Evolutionary conservation across 75 land plant species (phyloP), one percentile per base, ranked within the genome.

Genomic region (Chamaecyparis obtusa): DNA sequence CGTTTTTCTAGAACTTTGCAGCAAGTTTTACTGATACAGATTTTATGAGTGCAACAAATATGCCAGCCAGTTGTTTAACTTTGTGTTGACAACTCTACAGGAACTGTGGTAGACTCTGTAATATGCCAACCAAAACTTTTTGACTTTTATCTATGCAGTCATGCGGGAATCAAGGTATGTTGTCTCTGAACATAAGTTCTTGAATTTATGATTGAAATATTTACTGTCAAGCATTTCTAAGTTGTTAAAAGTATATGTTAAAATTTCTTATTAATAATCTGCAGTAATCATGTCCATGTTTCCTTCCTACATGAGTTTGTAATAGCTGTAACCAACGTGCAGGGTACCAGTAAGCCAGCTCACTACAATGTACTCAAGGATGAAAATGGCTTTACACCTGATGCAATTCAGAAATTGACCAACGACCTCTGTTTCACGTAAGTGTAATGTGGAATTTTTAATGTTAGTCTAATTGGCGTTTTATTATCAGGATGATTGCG

Each of bases 91-190:
- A 0, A 48, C 14, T 39, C 41, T 86, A 17, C 89, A 88, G 89
- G 89, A 21, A 89, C 89, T 48, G 60, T 89, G 27, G 89, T 89
- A 17, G 89, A 89, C 44, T 16, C 43, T 24, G 86, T 32, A 16
- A 87, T 87, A 72, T 90, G 91, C 75, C 91, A 90, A 19, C 88
- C 91, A 9, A 86, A 48, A 83, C 32, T 87, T 37, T 89, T 86
- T 49, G 91, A 90, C 35, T 90, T 90, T 51, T 90, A 55, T 43
- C 88, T 90, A 8, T 86, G 88, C 82, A 90, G 91, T 80, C 91
- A 90, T 64, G 71, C 64, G 9, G 85, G 87, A 41, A 85, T 89
- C 14, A 89, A 89, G 89, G 89, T 88, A 56, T 24, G 30, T 27
- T 46, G n/a, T 46, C 49, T 17, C 11, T 33, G 76, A 74, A 33